These are phyloP conservation scores for Cardamine occulta DNA, from an alignment of 345 rosid genomes.

Conservation along the genomic window DNA sequence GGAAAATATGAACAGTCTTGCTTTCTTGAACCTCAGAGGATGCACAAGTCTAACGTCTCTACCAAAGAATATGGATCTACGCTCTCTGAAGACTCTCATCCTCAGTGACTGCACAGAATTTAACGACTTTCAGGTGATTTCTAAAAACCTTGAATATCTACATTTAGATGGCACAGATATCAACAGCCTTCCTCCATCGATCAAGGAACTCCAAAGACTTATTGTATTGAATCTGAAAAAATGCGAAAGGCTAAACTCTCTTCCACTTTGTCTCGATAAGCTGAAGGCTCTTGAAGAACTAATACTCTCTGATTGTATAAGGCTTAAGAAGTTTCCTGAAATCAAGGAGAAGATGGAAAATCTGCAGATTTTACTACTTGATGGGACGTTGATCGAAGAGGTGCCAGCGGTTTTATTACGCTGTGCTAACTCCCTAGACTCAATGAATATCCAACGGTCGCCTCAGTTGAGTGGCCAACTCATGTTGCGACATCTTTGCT, in stretches of 20 bases:
- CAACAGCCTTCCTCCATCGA: constrained; percentile 5
- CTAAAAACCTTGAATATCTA: constrained; percentile 7
- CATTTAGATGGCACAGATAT: constrained; percentile 28
- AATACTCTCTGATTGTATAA: constrained; percentile 24
- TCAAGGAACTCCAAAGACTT: not conserved
- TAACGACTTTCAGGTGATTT: constrained; percentile 9
- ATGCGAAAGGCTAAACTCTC: constrained; percentile 9
- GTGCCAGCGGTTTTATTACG: not conserved
- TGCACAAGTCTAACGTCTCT: constrained; percentile 22
- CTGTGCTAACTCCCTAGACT: not conserved
- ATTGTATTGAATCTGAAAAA: not conserved
- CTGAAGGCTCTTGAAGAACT: constrained; percentile 29
- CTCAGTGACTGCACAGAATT: constrained; percentile 34
- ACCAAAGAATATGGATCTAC: not conserved
- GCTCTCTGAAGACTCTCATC: constrained; percentile 24
- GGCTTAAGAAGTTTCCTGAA: not conserved
- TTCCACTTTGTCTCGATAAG: constrained; percentile 3
- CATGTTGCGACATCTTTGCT: constrained; percentile 19
- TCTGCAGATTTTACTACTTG: constrained; percentile 23
- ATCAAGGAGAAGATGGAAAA: constrained; percentile 4
- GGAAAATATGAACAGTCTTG: constrained; percentile 27
- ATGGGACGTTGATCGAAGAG: constrained; percentile 24
- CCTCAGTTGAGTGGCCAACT: not conserved
- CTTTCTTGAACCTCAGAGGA: constrained; percentile 14
- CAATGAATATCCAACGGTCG: not conserved